These are phyloP conservation scores for Termitomyces titanicus DNA, from an alignment of 768 basidiomycete genomes.

Conservation along the genomic window DNA sequence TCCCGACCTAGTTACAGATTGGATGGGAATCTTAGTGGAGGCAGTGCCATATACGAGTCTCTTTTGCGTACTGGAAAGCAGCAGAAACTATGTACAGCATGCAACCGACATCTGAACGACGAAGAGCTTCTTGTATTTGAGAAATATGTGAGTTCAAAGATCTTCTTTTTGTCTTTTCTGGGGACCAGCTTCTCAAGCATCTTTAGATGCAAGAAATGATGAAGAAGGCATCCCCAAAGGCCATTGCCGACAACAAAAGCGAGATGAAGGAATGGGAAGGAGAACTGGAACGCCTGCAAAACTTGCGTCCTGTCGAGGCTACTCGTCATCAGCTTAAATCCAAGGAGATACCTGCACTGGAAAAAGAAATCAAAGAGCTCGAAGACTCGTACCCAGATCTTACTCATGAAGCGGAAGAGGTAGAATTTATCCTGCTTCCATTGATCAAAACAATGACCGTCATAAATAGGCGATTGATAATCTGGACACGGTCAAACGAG, in stretches of 20 bases:
- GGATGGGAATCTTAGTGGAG: slow-evolving; percentile 25
- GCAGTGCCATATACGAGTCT: slow-evolving; percentile 44
- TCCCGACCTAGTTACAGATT: slow-evolving; percentile 17
- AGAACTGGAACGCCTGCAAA: slow-evolving; percentile 54
- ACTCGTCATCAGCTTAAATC: slow-evolving; percentile 49
- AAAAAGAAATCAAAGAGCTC: slow-evolving; percentile 55
- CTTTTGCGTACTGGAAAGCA: slow-evolving; percentile 56
- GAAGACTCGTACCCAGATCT: slow-evolving; percentile 54
- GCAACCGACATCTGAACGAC: slow-evolving; percentile 64
- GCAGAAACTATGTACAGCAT: slow-evolving; percentile 71
- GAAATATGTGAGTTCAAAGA: slow-evolving; percentile 52
- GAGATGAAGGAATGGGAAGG: slow-evolving; percentile 59
- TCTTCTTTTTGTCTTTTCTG: slow-evolving; percentile 22
- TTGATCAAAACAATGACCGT: slow-evolving; percentile 2
- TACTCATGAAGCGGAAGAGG: slow-evolving; percentile 58
- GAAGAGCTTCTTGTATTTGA: slow-evolving; percentile 57
- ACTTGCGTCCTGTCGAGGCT: slow-evolving; percentile 53
- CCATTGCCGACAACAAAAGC: slow-evolving; percentile 35
- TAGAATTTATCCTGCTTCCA: slow-evolving; percentile 23
- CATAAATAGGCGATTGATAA: slow-evolving; percentile 46
- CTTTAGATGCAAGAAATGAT: slow-evolving; percentile 62
- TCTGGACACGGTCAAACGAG: slow-evolving; percentile 50
- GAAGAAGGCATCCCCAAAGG: slow-evolving; percentile 48
- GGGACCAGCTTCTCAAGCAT: background rate
- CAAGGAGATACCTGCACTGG: slow-evolving; percentile 64